Evolutionary conservation across 352 stramenopile species (phyloP).

Genomic region (Peronosclerospora sorghi): DNA sequence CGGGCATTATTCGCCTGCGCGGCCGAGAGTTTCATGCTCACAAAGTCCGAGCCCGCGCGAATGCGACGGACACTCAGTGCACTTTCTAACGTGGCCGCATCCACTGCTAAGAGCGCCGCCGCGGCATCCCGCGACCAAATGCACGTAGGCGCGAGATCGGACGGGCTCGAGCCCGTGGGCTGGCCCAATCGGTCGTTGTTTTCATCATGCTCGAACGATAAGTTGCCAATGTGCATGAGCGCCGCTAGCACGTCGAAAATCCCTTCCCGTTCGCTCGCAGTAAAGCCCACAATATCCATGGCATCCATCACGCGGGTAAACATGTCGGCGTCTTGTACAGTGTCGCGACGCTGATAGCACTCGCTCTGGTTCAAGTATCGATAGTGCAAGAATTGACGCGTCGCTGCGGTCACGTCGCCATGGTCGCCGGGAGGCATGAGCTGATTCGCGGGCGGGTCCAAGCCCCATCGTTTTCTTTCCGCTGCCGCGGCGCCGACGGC

Average conservation of each 20-base stretch:
- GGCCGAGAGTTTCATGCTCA: conserved; percentile 75
- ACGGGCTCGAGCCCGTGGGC: conserved; percentile 21
- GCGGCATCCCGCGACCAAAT: conserved; percentile 66
- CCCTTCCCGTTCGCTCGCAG: conserved; percentile 48
- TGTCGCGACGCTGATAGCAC: conserved; percentile 71
- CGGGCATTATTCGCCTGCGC: conserved; percentile 76
- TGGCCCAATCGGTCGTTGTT: conserved; percentile 36
- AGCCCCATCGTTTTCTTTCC: conserved; percentile 42
- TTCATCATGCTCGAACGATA: conserved; percentile 78
- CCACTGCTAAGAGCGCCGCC: conserved; percentile 55
- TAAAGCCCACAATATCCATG: conserved; percentile 81
- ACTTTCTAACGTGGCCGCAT: conserved; percentile 56
- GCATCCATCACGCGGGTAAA: conserved; percentile 71
- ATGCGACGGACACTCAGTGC: conserved; percentile 75
- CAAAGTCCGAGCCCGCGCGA: conserved; percentile 68
- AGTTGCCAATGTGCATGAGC: conserved; percentile 85
- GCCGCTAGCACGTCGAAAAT: conserved; percentile 79
- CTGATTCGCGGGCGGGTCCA: conserved; percentile 40
- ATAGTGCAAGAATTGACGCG: conserved; percentile 57
- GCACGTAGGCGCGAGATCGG: conserved; percentile 43
- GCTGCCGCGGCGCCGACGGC: conserved; percentile 38
- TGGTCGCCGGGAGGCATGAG: conserved; percentile 31
- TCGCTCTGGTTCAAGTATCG: conserved; percentile 81
- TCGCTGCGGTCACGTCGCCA: conserved; percentile 28
- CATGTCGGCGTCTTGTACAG: conserved; percentile 63